These are phyloP conservation scores for sunflower (Helianthus annuus) DNA, from an alignment of 129 eudicot species.

Conservation along the genomic window DNA sequence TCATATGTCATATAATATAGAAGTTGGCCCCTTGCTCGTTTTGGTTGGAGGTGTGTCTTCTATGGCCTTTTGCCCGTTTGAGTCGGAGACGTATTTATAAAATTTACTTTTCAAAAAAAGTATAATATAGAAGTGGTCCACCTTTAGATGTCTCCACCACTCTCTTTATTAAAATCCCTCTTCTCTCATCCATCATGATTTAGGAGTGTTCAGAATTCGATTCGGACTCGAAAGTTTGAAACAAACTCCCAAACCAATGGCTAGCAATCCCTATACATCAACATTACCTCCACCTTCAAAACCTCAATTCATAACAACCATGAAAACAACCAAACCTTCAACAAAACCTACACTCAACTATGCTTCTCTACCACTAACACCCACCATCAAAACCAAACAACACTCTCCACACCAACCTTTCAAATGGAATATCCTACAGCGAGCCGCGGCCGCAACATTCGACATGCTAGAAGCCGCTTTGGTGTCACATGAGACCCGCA, in stretches of 20 bases:
- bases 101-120: no score
- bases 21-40: no score
- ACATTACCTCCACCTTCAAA: constrained; percentile 23
- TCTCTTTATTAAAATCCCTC: no score
- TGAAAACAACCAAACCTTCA: not conserved
- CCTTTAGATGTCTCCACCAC: constrained; percentile 23
- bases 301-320: not conserved
- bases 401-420: not conserved
- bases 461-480: constrained; percentile 53
- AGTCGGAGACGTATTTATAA: no score
- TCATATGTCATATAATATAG: constrained; percentile 6
- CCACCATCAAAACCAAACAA: not conserved
- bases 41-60: no score
- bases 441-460: constrained; percentile 54
- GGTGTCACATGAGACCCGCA: constrained; percentile 37
- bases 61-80: no score
- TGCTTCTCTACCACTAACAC: constrained; percentile 45
- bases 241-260: constrained; percentile 10
- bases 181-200: not conserved
- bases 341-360: constrained; percentile 14
- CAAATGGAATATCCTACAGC: constrained; percentile 58
- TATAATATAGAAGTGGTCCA: constrained; percentile 25
- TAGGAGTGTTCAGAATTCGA: no score
- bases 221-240: not conserved
- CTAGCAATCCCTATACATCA: constrained; percentile 31